Evolutionary conservation across 2,329 filamentous ascomycete genomes (phyloP), one percentile per base, ranked within the genome.

Genomic region (Pseudogymnoascus sp.): DNA sequence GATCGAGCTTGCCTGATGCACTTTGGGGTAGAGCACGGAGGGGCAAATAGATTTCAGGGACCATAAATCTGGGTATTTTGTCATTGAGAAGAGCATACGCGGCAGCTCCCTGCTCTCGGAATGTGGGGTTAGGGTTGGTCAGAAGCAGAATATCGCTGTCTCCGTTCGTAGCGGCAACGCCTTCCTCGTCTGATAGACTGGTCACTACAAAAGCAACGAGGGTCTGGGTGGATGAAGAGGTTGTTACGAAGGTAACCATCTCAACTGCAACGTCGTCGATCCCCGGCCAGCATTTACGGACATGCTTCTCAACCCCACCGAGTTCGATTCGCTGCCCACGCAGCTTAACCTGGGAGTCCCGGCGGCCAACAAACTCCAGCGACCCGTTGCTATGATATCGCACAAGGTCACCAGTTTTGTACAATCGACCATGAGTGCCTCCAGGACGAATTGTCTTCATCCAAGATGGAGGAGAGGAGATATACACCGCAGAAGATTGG

Each of bases 281-380:
- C 37, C 20, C 37, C 15, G 37, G 15, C 37, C 37, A 39, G 37
- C 37, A 39, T 39, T 39, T 7, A 20, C 15, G 37, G 15, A 39
- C 37, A 39, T 39, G 37, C 37, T 39, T 39, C 50, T 67, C 65
- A 15, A 67, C 61, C 30, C 65, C 65, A 8, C 61, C 63, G 9
- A 67, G 57, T 59, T 67, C 65, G 22, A 67, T 61, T 20, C 65
- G 37, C 36, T 66, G 65, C 3, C 65, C 65, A 9, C 63, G 61
- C 9, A 67, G 22, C 38, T 89, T 89, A 61, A 86, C 80, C 69
- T 85, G 85, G 20, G 80, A 81, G 67, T 88, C 85, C 53, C 80
- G 79, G 57, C 86, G 78, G 8, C 84, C 84, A 30, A 86, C 74
- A 64, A 82, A 84, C 14, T 78, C 70, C 47, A 86, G 77, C 9